phyloP scores from a whole-genome alignment of 108 stramenopile species.

The Discostella stelligeroides region DNA sequence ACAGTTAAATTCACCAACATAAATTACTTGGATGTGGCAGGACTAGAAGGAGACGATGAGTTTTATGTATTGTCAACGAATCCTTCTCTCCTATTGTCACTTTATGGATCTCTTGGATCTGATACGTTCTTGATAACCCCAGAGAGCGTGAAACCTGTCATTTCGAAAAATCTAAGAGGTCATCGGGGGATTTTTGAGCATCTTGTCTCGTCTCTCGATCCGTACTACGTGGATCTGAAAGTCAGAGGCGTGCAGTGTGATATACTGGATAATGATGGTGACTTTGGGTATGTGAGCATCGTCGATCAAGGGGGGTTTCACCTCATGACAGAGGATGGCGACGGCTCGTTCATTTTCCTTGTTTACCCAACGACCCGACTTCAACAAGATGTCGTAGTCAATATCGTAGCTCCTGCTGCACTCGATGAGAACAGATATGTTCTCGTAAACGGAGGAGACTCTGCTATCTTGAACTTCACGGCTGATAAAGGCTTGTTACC shows the following conservation, averaged over 20 bases:
- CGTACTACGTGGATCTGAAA: conserved; percentile 23
- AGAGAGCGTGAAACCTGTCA: conserved; percentile 32
- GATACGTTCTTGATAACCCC: conserved; percentile 41
- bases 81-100: conserved; percentile 19
- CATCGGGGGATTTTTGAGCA: conserved; percentile 50
- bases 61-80: conserved; percentile 40
- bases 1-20: conserved; percentile 37
- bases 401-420: conserved; percentile 30
- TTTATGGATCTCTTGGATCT: conserved; percentile 37
- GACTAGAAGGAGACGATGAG: conserved; percentile 44
- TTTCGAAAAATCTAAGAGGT: conserved; percentile 44
- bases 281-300: conserved; percentile 30
- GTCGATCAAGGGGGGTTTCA: conserved; percentile 36
- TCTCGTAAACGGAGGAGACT: conserved; percentile 23
- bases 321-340: conserved; percentile 46
- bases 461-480: conserved; percentile 16
- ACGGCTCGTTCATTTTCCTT: conserved; percentile 29
- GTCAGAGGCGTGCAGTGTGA: conserved; percentile 36
- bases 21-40: conserved; percentile 30
- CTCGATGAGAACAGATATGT: conserved; percentile 25
- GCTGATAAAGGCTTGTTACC: conserved; percentile 8
- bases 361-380: conserved; percentile 44
- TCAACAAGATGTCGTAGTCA: conserved; percentile 24
- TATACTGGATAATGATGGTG: conserved; percentile 48
- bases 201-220: conserved; percentile 24